phyloP scores from a whole-genome alignment of 192 early-diverging fungal genomes.

The Coemansia reversa region DNA sequence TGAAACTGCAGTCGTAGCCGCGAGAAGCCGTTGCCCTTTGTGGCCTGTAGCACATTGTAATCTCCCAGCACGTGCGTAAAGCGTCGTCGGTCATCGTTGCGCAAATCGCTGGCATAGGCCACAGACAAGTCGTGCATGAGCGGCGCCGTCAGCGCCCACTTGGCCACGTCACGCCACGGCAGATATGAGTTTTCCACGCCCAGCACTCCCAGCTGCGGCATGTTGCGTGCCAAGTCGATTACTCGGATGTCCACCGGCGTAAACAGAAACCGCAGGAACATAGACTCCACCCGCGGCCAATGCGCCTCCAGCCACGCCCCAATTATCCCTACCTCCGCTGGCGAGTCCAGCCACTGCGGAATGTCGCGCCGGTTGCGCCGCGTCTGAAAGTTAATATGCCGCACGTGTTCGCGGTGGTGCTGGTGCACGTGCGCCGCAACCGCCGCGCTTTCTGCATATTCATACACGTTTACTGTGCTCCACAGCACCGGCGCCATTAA shows the following conservation, averaged over 20 bases:
- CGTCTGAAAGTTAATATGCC: slow-evolving; percentile 42
- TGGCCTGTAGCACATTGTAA: slow-evolving; percentile 52
- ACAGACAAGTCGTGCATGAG: slow-evolving; percentile 44
- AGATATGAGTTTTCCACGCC: slow-evolving; percentile 54
- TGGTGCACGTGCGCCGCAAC: slow-evolving; percentile 40
- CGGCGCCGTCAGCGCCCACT: slow-evolving; percentile 42
- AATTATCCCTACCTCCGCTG: slow-evolving; percentile 50
- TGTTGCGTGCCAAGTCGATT: slow-evolving; percentile 44
- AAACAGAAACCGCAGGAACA: slow-evolving; percentile 51
- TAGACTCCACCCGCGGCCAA: slow-evolving; percentile 40
- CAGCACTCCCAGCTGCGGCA: slow-evolving; percentile 31
- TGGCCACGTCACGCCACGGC: slow-evolving; percentile 54
- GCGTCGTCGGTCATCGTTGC: slow-evolving; percentile 37
- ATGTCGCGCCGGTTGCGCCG: slow-evolving; percentile 42
- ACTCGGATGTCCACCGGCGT: slow-evolving; percentile 51
- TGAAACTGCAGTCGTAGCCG: slow-evolving; percentile 53
- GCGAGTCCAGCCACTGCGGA: slow-evolving; percentile 52
- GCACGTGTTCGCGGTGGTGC: slow-evolving; percentile 44
- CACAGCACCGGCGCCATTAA: slow-evolving; percentile 49
- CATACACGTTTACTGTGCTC: slow-evolving; percentile 46
- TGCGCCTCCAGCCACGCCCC: slow-evolving; percentile 51
- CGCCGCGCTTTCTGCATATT: slow-evolving; percentile 26
- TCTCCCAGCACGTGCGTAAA: slow-evolving; percentile 51
- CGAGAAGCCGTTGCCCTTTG: slow-evolving; percentile 32
- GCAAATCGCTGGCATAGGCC: slow-evolving; percentile 42